Conservation (phyloP, 2,329 filamentous ascomycete genomes). For the Trichoderma simmonsii region DNA sequence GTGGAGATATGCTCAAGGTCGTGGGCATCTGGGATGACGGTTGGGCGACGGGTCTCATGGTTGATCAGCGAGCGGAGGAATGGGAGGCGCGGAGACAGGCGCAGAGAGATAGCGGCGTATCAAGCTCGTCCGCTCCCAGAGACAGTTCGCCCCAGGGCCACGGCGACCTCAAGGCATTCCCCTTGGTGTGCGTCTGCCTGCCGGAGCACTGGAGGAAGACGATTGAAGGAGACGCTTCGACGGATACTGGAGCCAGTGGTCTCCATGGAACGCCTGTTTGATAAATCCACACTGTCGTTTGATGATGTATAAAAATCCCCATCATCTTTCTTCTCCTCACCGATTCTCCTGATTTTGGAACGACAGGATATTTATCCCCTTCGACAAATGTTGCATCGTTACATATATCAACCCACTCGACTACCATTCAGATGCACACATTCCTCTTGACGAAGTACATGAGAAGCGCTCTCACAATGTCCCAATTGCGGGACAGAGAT, state of each 20-base stretch:
- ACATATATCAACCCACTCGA: background rate
- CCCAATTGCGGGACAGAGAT: background rate
- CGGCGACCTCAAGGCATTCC: conserved; percentile 96
- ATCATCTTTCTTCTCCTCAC: background rate
- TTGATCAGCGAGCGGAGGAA: conserved; percentile 81
- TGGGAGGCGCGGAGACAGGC: conserved; percentile 74
- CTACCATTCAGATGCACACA: background rate
- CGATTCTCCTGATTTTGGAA: background rate
- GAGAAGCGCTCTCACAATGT: conserved; percentile 13
- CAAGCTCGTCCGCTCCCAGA: conserved; percentile 66
- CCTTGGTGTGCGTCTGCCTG: conserved; percentile 90
- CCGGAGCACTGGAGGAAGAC: conserved; percentile 97
- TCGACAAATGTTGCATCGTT: conserved; percentile 12
- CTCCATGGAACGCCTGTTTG: conserved; percentile 27
- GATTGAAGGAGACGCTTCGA: conserved; percentile 81
- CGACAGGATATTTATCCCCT: conserved; percentile 6
- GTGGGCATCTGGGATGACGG: conserved; percentile 99
- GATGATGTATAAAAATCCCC: background rate
- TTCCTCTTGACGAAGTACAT: conserved; percentile 17
- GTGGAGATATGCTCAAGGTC: conserved; percentile 97
- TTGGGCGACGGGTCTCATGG: conserved; percentile 89
- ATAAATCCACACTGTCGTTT: conserved; percentile 21
- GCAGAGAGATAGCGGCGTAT: conserved; percentile 91
- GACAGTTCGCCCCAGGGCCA: conserved; percentile 58
- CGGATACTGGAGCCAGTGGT: conserved; percentile 56